These are phyloP conservation scores for Diaporthe caulivora DNA, from an alignment of 2,329 filamentous ascomycete species.

Conservation along the genomic window DNA sequence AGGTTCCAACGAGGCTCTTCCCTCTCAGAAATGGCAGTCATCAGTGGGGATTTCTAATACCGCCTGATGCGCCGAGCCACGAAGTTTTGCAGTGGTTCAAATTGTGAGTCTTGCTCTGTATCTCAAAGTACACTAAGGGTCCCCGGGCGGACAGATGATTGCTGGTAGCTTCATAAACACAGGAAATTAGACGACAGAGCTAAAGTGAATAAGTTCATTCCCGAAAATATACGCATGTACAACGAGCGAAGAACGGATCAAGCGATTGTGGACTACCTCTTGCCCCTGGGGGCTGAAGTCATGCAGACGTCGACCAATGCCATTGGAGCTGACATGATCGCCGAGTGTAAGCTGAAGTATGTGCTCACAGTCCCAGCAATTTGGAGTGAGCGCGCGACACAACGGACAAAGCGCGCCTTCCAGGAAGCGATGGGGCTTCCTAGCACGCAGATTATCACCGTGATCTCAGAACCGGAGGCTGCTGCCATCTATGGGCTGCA, in stretches of 20 bases:
- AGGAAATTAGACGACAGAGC: not conserved
- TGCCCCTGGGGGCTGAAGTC: slow-evolving; percentile 62
- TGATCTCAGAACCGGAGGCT: slow-evolving; percentile 66
- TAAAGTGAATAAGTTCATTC: not conserved
- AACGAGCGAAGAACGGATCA: not conserved
- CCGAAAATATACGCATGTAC: not conserved
- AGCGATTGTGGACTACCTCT: slow-evolving; percentile 56
- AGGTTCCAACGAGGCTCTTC: slow-evolving; percentile 63
- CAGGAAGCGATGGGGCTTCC: slow-evolving; percentile 51
- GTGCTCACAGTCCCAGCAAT: slow-evolving; percentile 70
- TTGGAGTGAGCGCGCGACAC: slow-evolving; percentile 68
- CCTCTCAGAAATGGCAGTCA: slow-evolving; percentile 53
- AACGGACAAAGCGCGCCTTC: slow-evolving; percentile 61
- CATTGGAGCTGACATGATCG: not conserved
- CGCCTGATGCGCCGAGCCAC: slow-evolving; percentile 53
- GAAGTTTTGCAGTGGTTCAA: slow-evolving; percentile 63
- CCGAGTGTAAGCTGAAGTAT: slow-evolving; percentile 51
- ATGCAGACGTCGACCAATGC: not conserved
- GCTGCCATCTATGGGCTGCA: slow-evolving; percentile 64
- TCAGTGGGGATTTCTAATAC: slow-evolving; percentile 65
- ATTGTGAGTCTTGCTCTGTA: slow-evolving; percentile 52
- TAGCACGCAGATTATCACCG: slow-evolving; percentile 50
- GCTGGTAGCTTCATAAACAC: not conserved
- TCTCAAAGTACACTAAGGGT: not conserved
- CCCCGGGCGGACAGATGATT: not conserved